Percentiles rank a stretch among this genome's conserved stretches.
Evolutionary conservation across 208 protist genomes (phyloP).

Genomic region (Trypanosoma boissoni): DNA sequence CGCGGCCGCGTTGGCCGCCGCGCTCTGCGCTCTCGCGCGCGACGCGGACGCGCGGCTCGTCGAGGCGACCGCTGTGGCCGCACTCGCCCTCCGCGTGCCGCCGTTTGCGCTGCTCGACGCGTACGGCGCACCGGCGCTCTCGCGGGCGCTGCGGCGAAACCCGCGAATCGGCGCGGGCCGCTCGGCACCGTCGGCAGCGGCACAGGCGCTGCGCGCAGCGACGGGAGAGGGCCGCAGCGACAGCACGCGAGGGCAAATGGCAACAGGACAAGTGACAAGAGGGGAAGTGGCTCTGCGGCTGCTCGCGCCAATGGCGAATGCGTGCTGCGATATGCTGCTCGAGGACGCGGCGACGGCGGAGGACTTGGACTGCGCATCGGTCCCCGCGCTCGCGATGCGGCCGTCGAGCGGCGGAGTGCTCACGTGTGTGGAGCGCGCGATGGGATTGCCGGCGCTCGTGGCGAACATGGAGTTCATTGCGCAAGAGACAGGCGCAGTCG

Average conservation of each 20-base stretch:
- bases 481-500: neutral
- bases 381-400: slow-evolving; percentile 46
- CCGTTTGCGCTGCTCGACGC: slow-evolving; percentile 26
- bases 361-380: slow-evolving; percentile 51
- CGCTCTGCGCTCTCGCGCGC: slow-evolving; percentile 16
- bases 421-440: slow-evolving; percentile 34
- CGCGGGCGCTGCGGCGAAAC: slow-evolving; percentile 8
- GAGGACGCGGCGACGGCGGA: slow-evolving; percentile 26
- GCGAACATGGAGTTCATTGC: slow-evolving; percentile 21
- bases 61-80: slow-evolving; percentile 4
- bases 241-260: neutral
- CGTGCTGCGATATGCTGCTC: slow-evolving; percentile 32
- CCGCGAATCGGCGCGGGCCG: slow-evolving; percentile 1
- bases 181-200: neutral
- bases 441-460: slow-evolving; percentile 16
- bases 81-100: slow-evolving; percentile 16
- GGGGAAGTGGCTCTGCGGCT: slow-evolving; percentile 24
- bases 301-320: slow-evolving; percentile 41
- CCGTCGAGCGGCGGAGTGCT: slow-evolving; percentile 55
- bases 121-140: slow-evolving; percentile 14
- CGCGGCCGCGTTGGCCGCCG: slow-evolving; percentile 23
- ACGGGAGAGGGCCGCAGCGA: slow-evolving; percentile 12
- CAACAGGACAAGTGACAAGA: neutral
- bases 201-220: slow-evolving; percentile 12
- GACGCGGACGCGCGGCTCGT: slow-evolving; percentile 7